Evolutionary conservation across 2,329 filamentous ascomycete genomes (phyloP), one percentile per base, ranked within the genome.

Genomic region (Pestalotiopsis sp.): DNA sequence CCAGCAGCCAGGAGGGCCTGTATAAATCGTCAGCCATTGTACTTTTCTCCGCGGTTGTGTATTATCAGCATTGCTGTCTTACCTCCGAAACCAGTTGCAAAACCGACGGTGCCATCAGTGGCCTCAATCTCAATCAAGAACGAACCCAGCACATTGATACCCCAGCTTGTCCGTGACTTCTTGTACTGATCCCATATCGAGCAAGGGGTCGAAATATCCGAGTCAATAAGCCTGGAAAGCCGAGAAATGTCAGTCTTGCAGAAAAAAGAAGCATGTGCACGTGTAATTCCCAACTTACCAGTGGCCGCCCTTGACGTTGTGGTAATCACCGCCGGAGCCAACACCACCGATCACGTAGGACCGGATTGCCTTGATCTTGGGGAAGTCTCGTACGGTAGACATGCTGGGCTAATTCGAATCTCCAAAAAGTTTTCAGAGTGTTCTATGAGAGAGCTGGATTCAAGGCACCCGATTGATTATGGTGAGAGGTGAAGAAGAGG

Each of bases 61-160:
- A 39, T 56, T 12, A 14, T 58, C 31, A 25, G 14, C 11, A 17
- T 3, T 17, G 17, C 9, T 12, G 9, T 59, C 80, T 74, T 79
- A 88, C 87, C 95, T 78, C 95, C 95, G 77, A 98, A 98, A 17
- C 95, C 95, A 36, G 95, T 98, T 3, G 95, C 95, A 79, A 97
- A 96, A 49, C 95, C 95, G 74, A 95, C 92, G n/a, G 93, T 96
- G 72, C 95, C 95, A 84, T 98, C 94, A 7, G 88, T 91, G 17
- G 93, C 92, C 80, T 97, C 93, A 67, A 98, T 90, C 81, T 97
- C 94, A 7, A 98, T 88, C 75, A 94, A 92, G 82, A 98, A 97
- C 0, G 94, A 97, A 2, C 95, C 95, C 31, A 98, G 84, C 7
- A 97, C 94, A 75, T 98, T 98, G 86, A 98, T 98, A 49, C 95